Percentiles rank a stretch among this genome's conserved stretches.
Evolutionary conservation across 208 protist species (phyloP).

Genomic region (Crithidia acanthocephali): DNA sequence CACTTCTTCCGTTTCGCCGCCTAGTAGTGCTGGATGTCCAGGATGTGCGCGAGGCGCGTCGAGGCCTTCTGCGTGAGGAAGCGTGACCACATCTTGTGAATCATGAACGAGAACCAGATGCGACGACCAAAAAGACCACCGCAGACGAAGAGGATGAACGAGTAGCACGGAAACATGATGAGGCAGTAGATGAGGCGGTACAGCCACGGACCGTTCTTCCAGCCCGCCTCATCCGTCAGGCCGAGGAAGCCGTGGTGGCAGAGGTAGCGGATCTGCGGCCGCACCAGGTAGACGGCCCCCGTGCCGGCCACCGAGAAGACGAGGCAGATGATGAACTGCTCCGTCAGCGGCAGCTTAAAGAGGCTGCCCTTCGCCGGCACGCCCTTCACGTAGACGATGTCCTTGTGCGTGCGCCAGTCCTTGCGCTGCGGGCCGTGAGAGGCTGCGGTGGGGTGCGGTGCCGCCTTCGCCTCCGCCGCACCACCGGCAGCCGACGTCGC

Average conservation of each 20-base stretch:
- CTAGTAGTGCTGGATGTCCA: slow-evolving; percentile 86
- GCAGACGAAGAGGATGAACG: slow-evolving; percentile 71
- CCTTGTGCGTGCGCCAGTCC: slow-evolving; percentile 81
- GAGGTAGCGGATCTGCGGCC: slow-evolving; percentile 74
- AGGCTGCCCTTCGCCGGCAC: slow-evolving; percentile 77
- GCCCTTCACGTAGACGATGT: slow-evolving; percentile 82
- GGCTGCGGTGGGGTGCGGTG: slow-evolving; percentile 17
- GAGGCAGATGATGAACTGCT: slow-evolving; percentile 83
- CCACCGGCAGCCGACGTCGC: slow-evolving; percentile 28
- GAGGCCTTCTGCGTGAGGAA: slow-evolving; percentile 66
- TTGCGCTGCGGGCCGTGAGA: slow-evolving; percentile 56
- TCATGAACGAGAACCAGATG: slow-evolving; percentile 92
- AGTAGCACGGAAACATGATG: slow-evolving; percentile 89
- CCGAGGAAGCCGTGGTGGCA: slow-evolving; percentile 81
- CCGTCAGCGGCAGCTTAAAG: slow-evolving; percentile 73
- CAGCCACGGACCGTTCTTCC: slow-evolving; percentile 82
- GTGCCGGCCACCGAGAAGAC: slow-evolving; percentile 83
- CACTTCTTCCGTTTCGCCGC: no score
- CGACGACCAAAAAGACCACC: slow-evolving; percentile 79
- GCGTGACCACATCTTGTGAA: slow-evolving; percentile 91
- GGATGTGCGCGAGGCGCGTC: slow-evolving; percentile 54
- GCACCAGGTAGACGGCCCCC: slow-evolving; percentile 69
- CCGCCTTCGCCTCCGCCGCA: slow-evolving; percentile 26
- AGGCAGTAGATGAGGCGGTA: slow-evolving; percentile 79
- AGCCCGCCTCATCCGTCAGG: slow-evolving; percentile 71